Percentiles rank a stretch among this genome's conserved stretches.
Conservation (phyloP, 2,329 filamentous ascomycete genomes). For the Fusarium vanettenii region DNA sequence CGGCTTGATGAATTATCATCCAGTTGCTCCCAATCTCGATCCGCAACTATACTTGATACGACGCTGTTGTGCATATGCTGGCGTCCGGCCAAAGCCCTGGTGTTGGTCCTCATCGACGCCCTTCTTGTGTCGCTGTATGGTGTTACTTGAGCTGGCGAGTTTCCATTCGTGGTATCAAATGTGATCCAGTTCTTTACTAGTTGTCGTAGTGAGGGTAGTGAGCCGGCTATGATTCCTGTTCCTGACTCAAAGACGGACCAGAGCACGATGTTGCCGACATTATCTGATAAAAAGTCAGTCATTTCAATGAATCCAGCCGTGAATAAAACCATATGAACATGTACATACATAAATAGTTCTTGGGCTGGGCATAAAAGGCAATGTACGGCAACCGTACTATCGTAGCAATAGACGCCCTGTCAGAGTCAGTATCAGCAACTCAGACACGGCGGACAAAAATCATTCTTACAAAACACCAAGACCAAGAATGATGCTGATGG, state of each 20-base stretch:
- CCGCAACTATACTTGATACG: not conserved
- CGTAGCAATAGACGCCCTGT: slow-evolving; percentile 12
- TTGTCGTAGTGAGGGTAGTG: not conserved
- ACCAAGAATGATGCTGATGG: slow-evolving; percentile 21
- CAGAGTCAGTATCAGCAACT: not conserved
- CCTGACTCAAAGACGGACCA: slow-evolving; percentile 11
- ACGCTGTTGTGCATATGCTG: not conserved
- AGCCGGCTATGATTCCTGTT: slow-evolving; percentile 11
- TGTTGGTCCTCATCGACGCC: not conserved
- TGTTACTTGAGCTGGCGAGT: not conserved
- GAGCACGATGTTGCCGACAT: not conserved
- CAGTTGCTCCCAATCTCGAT: slow-evolving; percentile 12
- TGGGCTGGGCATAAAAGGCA: not conserved
- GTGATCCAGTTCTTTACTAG: slow-evolving; percentile 10
- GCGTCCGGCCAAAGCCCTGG: not conserved
- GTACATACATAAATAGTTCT: slow-evolving; percentile 8
- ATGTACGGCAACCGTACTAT: slow-evolving; percentile 13
- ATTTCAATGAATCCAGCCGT: not conserved
- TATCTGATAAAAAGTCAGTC: not conserved
- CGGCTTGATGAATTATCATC: slow-evolving; percentile 20
- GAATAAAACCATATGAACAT: not conserved
- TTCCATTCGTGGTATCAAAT: slow-evolving; percentile 3
- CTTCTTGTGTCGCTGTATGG: not conserved
- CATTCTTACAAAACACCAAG: slow-evolving; percentile 23
- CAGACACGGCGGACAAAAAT: fast-evolving